These are phyloP conservation scores for Mucor velutinosus DNA, from an alignment of 371 early-diverging fungal species.

Conservation along the genomic window DNA sequence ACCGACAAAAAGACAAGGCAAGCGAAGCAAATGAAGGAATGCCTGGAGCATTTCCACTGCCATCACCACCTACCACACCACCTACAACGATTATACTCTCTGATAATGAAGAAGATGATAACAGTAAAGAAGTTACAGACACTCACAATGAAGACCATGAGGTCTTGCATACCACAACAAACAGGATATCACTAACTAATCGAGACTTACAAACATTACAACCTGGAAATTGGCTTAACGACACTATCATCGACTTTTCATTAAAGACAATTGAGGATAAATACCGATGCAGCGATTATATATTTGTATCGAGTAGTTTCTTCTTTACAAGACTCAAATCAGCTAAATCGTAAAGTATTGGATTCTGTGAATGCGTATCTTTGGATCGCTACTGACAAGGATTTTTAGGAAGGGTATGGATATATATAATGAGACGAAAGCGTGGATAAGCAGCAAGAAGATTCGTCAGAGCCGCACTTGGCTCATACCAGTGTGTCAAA, in stretches of 20 bases:
- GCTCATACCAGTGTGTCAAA: neutral
- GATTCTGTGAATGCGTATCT: neutral
- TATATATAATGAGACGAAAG: neutral
- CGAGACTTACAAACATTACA: conserved; percentile 41
- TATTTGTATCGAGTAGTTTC: neutral
- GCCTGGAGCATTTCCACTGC: neutral
- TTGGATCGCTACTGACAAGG: neutral
- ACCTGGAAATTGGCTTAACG: conserved; percentile 55
- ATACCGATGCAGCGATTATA: neutral
- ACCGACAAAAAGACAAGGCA: neutral
- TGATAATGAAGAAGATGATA: neutral
- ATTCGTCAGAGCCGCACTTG: neutral
- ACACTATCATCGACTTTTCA: conserved; percentile 34
- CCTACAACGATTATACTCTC: neutral
- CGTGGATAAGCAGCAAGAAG: neutral
- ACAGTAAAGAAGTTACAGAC: neutral
- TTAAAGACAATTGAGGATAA: neutral
- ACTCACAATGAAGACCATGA: neutral
- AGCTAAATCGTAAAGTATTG: neutral
- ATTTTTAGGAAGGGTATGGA: neutral
- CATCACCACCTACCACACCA: neutral
- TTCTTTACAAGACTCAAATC: neutral
- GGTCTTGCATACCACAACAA: neutral
- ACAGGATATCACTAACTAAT: neutral
- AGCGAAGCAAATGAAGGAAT: neutral